A percentile compares a stretch with the other conserved stretches of the same genome.
These are phyloP conservation scores for Erodium chrysanthum DNA, from an alignment of 441 rosid species.

Conservation along the genomic window DNA sequence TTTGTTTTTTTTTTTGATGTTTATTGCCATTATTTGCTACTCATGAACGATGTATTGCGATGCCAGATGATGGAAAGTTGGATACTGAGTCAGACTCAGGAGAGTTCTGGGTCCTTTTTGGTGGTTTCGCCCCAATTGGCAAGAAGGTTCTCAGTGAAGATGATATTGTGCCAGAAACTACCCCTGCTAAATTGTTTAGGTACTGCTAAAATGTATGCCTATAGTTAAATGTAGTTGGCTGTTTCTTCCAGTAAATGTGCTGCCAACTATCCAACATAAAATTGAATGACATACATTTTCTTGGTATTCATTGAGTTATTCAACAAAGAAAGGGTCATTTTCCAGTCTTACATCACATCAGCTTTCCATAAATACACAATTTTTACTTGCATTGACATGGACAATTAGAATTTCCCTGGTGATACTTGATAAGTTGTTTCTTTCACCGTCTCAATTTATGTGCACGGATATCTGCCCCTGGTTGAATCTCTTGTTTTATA, in stretches of 20 bases:
- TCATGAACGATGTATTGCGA: conserved; percentile 3
- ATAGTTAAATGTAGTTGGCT: not conserved
- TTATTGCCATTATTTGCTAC: conserved; percentile 15
- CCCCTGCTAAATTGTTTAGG: conserved; percentile 75
- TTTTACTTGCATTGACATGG: not conserved
- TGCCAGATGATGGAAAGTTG: conserved; percentile 87
- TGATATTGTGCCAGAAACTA: conserved; percentile 55
- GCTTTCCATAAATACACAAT: not conserved
- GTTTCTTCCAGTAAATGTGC: conserved; percentile 8
- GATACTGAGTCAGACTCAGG: conserved; percentile 98
- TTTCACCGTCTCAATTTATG: not conserved
- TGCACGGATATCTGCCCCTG: not conserved
- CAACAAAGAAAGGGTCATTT: not conserved
- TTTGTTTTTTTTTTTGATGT: not conserved
- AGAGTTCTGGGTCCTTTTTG: conserved; percentile 97
- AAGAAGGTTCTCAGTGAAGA: conserved; percentile 77
- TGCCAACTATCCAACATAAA: conserved; percentile 10
- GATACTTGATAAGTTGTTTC: not conserved
- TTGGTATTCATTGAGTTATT: not conserved
- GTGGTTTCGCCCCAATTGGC: conserved; percentile 97
- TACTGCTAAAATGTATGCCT: conserved; percentile 15
- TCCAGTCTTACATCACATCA: not conserved
- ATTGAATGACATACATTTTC: not conserved
- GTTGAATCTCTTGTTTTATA: not conserved
- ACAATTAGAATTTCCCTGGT: conserved; percentile 1